Evolutionary conservation across 164 flowering plant genomes (phyloP).

Genomic region (Kingdonia uniflora): DNA sequence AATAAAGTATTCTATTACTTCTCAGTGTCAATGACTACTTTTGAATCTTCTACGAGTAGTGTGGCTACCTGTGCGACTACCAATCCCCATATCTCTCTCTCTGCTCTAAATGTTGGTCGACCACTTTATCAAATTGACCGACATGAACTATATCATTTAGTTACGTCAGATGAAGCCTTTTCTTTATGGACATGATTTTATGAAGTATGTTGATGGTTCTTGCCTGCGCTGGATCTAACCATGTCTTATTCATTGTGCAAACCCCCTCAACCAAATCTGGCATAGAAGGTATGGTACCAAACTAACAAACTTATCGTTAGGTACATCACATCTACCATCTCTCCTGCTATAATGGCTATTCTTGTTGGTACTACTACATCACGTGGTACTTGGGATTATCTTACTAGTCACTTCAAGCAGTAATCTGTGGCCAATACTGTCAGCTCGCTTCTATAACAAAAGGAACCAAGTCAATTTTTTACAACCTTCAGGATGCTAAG

Average conservation of each 20-base stretch:
- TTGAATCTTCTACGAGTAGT: too few species aligned
- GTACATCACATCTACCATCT: neutral
- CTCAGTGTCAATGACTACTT: too few species aligned
- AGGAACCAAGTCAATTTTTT: too few species aligned
- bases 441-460: neutral
- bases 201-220: slow-evolving; percentile 2
- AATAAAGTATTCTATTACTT: too few species aligned
- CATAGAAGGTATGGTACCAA: neutral
- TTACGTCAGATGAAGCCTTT: neutral
- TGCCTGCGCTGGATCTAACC: neutral
- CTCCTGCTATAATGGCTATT: too few species aligned
- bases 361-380: neutral
- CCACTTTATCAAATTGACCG: neutral
- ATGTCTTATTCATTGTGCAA: neutral
- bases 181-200: too few species aligned
- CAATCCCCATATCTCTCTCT: neutral
- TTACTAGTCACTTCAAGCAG: neutral
- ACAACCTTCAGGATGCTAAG: too few species aligned
- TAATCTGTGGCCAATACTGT: neutral
- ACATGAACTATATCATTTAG: neutral
- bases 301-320: too few species aligned
- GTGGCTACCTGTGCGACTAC: too few species aligned
- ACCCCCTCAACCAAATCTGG: neutral
- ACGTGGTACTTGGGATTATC: neutral
- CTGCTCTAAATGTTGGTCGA: neutral